Conservation (phyloP, 257 asterid genomes). For the Nicotiana knightiana region DNA sequence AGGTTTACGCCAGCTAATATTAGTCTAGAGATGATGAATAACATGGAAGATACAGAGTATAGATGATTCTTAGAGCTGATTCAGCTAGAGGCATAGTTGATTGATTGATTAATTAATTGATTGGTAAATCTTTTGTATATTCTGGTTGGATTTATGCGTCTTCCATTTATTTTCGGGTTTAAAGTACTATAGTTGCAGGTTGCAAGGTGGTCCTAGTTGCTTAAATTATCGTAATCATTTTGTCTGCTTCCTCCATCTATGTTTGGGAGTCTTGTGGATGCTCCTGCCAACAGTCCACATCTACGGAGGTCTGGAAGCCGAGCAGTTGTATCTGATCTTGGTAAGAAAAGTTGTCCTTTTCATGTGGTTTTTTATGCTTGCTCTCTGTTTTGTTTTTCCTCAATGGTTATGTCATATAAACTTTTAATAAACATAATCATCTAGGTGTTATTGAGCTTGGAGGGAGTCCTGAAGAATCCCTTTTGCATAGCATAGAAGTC, state of each 20-base stretch:
- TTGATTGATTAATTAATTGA: not conserved
- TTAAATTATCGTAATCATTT: conserved; percentile 20
- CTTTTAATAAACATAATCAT: conserved; percentile 14
- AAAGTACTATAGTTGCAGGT: conserved; percentile 26
- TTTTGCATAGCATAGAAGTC: conserved; percentile 38
- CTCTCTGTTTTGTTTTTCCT: conserved; percentile 6
- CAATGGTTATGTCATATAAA: not conserved
- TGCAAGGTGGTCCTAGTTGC: conserved; percentile 1
- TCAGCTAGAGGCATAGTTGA: not conserved
- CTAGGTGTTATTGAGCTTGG: conserved; percentile 49
- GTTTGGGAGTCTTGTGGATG: conserved; percentile 73
- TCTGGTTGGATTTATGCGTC: not conserved
- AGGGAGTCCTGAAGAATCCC: conserved; percentile 51
- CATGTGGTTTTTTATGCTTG: not conserved
- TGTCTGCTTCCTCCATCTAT: conserved; percentile 58
- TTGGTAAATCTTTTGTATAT: not conserved
- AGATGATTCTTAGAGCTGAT: not conserved
- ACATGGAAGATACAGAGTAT: not conserved
- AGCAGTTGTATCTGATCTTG: conserved; percentile 70
- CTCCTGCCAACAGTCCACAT: conserved; percentile 76
- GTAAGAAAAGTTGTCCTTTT: conserved; percentile 33
- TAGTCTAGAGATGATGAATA: not conserved
- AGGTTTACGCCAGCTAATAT: not conserved
- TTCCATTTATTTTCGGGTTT: not conserved
- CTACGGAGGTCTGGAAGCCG: conserved; percentile 94